Conservation (phyloP, 768 basidiomycete species). For the Auricularia cornea region DNA sequence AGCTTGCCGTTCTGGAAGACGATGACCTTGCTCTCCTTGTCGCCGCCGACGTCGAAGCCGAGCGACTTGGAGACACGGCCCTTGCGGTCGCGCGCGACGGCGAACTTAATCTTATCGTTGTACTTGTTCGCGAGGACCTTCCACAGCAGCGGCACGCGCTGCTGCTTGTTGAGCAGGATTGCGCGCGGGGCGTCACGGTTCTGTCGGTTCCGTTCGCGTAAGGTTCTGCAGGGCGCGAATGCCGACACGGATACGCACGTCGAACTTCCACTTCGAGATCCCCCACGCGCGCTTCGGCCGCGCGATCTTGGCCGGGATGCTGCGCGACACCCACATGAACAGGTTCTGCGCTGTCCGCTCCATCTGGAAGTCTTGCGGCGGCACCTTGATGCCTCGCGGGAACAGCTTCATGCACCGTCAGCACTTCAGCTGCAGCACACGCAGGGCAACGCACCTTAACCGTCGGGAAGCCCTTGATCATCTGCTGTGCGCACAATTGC, state of each 20-base stretch:
- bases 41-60: slow-evolving; percentile 47
- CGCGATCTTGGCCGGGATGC: slow-evolving; percentile 64
- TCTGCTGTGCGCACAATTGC: slow-evolving; percentile 69
- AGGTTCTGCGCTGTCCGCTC: slow-evolving; percentile 67
- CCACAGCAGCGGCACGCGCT: slow-evolving; percentile 72
- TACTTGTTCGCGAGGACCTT: slow-evolving; percentile 70
- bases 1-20: slow-evolving; percentile 57
- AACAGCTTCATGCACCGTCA: slow-evolving; percentile 41
- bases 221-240: too few species aligned
- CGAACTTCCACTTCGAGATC: slow-evolving; percentile 58
- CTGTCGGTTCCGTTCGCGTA: slow-evolving; percentile 14
- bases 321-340: slow-evolving; percentile 65
- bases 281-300: slow-evolving; percentile 42
- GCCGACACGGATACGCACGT: slow-evolving; percentile 36
- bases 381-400: slow-evolving; percentile 60
- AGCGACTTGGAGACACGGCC: slow-evolving; percentile 49
- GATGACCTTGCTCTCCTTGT: slow-evolving; percentile 58
- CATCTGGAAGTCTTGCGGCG: slow-evolving; percentile 56
- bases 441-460: slow-evolving; percentile 52
- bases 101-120: slow-evolving; percentile 52
- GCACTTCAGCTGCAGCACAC: too few species aligned
- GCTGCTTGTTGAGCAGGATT: slow-evolving; percentile 66
- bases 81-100: slow-evolving; percentile 55
- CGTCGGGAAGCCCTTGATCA: slow-evolving; percentile 89
- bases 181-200: slow-evolving; percentile 42